These are phyloP conservation scores for Diospyros lotus DNA, from an alignment of 148 eudicot genomes.

Conservation along the genomic window DNA sequence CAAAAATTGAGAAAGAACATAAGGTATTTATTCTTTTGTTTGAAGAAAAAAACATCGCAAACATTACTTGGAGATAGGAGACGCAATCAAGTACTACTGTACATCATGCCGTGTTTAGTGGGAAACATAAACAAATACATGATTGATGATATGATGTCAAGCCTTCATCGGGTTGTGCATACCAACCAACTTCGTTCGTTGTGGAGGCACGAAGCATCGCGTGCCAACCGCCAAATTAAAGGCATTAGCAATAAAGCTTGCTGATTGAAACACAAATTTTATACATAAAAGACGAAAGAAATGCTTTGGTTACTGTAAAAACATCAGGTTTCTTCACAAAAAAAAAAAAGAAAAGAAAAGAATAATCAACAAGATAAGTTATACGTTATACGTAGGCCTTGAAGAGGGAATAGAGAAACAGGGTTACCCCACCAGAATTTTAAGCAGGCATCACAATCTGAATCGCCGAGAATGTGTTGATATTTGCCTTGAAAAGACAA, in stretches of 20 bases:
- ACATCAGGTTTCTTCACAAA: too few relatives aligned
- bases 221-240: neutral
- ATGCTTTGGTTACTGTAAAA: too few relatives aligned
- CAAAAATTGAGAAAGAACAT: too few relatives aligned
- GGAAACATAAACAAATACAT: neutral
- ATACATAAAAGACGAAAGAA: too few relatives aligned
- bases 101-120: constrained; percentile 11
- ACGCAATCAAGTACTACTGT: neutral
- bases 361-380: neutral
- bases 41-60: neutral
- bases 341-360: too few relatives aligned
- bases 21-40: too few relatives aligned
- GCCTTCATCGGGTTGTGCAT: neutral
- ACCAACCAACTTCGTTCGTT: constrained; percentile 15
- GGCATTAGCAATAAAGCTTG: too few relatives aligned
- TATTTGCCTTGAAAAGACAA: neutral
- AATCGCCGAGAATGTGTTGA: neutral
- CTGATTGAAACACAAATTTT: too few relatives aligned
- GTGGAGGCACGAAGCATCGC: neutral
- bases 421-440: neutral
- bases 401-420: neutral
- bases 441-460: constrained; percentile 7
- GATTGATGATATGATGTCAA: neutral
- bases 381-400: neutral
- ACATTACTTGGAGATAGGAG: neutral